Conservation (phyloP, 179 eudicot species). For the Beta macrorhiza region DNA sequence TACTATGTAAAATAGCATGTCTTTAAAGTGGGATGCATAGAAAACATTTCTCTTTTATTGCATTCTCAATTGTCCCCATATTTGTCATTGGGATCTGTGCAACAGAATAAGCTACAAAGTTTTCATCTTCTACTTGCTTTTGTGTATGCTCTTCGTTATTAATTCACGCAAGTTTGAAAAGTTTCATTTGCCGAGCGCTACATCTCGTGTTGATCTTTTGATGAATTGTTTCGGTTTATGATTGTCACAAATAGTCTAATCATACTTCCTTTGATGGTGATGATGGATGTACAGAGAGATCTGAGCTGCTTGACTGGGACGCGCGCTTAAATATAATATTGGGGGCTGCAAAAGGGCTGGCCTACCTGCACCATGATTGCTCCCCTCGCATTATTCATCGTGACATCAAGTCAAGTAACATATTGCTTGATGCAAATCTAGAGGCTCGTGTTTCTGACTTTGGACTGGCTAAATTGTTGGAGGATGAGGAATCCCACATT, state of each 20-base stretch:
- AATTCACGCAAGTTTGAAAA: too few species aligned
- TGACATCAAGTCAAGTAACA: conserved; percentile 96
- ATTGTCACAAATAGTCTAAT: background rate
- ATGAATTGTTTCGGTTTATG: background rate
- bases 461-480: conserved; percentile 93
- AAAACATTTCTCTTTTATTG: background rate
- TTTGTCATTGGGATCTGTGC: background rate
- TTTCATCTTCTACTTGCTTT: background rate
- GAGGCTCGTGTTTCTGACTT: conserved; percentile 98
- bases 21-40: background rate
- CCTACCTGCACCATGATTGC: conserved; percentile 96
- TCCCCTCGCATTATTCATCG: conserved; percentile 97
- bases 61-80: background rate
- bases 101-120: background rate
- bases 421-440: conserved; percentile 89
- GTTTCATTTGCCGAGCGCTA: background rate
- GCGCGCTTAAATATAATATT: conserved; percentile 75
- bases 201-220: background rate
- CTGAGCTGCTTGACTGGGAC: conserved; percentile 88
- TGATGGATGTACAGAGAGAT: conserved; percentile 60
- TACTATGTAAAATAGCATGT: too few species aligned
- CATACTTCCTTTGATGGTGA: conserved; percentile 20
- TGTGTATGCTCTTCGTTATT: background rate
- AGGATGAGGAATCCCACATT: conserved; percentile 97
- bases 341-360: conserved; percentile 97